phyloP scores from a whole-genome alignment of 2,329 filamentous ascomycete genomes.

The Hypomyces perniciosus region DNA sequence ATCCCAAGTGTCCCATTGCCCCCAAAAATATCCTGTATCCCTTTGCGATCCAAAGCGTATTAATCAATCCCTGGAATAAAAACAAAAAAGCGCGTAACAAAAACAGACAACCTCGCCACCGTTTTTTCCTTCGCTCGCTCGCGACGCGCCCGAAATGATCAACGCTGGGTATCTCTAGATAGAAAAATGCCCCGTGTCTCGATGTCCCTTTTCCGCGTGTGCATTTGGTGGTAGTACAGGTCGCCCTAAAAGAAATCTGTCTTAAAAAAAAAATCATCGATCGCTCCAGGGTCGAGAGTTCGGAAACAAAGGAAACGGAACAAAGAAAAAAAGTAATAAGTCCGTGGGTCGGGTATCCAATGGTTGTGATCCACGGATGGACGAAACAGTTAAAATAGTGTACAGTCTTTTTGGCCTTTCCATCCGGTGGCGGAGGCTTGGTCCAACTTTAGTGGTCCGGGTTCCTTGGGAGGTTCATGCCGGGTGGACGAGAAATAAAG shows the following conservation, averaged over 20 bases:
- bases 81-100: conserved; percentile 7
- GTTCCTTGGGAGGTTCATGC: conserved; percentile 7
- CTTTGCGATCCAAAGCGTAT: conserved; percentile 1
- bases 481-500: conserved; percentile 12
- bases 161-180: conserved; percentile 33
- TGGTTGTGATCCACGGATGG: conserved; percentile 10
- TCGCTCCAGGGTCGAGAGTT: conserved; percentile 8
- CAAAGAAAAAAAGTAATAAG: not conserved
- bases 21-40: conserved; percentile 1
- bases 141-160: conserved; percentile 14
- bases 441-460: conserved; percentile 10
- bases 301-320: conserved; percentile 9
- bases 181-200: conserved; percentile 26
- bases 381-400: conserved; percentile 8
- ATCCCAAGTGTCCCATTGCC: conserved; percentile 1
- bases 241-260: conserved; percentile 15
- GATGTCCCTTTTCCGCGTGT: conserved; percentile 12
- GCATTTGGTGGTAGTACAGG: conserved; percentile 16
- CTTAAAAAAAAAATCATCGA: conserved; percentile 11
- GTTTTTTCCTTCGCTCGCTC: conserved; percentile 1
- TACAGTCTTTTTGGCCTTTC: conserved; percentile 13
- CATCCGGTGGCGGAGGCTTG: conserved; percentile 7
- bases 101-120: conserved; percentile 11
- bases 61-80: not conserved
- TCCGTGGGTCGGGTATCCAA: conserved; percentile 14